Conservation (phyloP, 371 early-diverging fungal genomes). For the Apophysomyces elegans region DNA sequence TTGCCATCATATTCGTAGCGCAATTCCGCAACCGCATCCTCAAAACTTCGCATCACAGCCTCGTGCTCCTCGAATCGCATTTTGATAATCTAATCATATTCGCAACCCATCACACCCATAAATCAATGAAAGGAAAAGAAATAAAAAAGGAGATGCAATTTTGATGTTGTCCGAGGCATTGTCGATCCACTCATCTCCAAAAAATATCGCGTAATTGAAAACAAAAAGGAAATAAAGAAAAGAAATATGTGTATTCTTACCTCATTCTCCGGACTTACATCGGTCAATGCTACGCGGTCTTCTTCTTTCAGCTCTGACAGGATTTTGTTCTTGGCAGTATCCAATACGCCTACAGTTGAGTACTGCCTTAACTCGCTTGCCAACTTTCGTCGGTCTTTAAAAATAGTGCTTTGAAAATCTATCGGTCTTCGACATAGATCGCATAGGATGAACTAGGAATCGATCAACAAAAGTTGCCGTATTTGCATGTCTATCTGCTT, state of each 20-base stretch:
- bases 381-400: slow-evolving; percentile 18
- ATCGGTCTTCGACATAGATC: slow-evolving; percentile 13
- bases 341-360: slow-evolving; percentile 9
- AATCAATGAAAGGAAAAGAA: background rate
- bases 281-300: slow-evolving; percentile 19
- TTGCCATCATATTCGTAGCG: slow-evolving; percentile 33
- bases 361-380: slow-evolving; percentile 13
- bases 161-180: background rate
- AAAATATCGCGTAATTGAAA: background rate
- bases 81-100: slow-evolving; percentile 38
- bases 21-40: slow-evolving; percentile 49
- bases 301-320: slow-evolving; percentile 13
- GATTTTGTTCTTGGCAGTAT: slow-evolving; percentile 13
- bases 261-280: slow-evolving; percentile 24
- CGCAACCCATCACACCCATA: slow-evolving; percentile 10
- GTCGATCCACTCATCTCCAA: slow-evolving; percentile 6
- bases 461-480: background rate
- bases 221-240: background rate
- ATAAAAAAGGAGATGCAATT: background rate
- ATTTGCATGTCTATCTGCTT: background rate
- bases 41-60: slow-evolving; percentile 44
- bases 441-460: slow-evolving; percentile 16
- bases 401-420: slow-evolving; percentile 8
- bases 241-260: slow-evolving; percentile 14
- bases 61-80: slow-evolving; percentile 47